Evolutionary conservation across 2,329 filamentous ascomycete species (phyloP), one percentile per base, ranked within the genome.

Genomic region (Aciculosporium take): DNA sequence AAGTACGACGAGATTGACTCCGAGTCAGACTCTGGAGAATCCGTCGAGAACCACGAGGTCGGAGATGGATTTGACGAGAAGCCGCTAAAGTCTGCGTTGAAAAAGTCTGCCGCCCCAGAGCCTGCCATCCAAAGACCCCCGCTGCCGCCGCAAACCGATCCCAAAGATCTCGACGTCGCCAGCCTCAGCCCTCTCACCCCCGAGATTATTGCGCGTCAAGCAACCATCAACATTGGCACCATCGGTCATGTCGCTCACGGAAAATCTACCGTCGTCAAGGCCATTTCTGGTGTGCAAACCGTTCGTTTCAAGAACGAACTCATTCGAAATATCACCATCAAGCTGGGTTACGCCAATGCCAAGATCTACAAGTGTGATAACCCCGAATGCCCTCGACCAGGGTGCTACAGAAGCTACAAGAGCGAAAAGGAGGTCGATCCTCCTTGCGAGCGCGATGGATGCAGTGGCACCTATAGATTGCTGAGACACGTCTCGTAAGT

Each of bases 361-460:
- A 96, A 98, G 69, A 88, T 98, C 64, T 98, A 96, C 80, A 85
- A 95, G 74, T 98, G 91, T 66, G 86, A 95, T 66, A 95, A 85
- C 66, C 63, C 70, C 41, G 81, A 84, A 51, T 98, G 91, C 70
- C 91, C 91, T 45, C 76, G 91, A 55, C 91, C 91, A 49, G 88
- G 84, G 53, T 96, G 89, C 74, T 98, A 88, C 71, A 78, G 84
- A 64, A 94, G 86, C 66, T 98, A 84, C 72, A 94, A 94, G 78
- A 94, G 87, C 64, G 89, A 96, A 65, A 96, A 98, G 74, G 91
- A 96, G 70, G 81, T 98, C 40, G 89, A 96, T 58, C 91, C 91
- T 50, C 81, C 86, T 34, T 98, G 91, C 58, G 91, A 98, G 70
- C 78, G 91, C 51, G 84, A 94, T 48, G 89, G 88, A 52, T 98